Conservation (phyloP, 148 eudicot genomes). For the Fallopia convolvulus region DNA sequence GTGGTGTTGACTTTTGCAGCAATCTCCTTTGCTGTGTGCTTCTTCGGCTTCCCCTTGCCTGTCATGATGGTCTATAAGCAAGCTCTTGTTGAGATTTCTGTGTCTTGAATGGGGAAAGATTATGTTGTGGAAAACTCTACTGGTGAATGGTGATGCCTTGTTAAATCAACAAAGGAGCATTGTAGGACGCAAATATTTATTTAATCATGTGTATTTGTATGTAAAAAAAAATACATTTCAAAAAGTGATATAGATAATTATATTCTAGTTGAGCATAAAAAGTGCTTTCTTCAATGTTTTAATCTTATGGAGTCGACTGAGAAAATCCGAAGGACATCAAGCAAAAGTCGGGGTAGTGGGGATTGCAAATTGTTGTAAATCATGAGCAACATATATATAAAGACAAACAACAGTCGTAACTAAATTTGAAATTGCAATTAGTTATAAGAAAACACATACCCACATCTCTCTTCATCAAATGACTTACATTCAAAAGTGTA, state of each 20-base stretch:
- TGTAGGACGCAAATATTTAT: neutral
- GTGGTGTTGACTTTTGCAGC: constrained; percentile 79
- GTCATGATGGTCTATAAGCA: constrained; percentile 41
- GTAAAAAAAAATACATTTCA: too few relatives aligned
- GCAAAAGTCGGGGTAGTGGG: too few relatives aligned
- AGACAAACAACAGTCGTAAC: too few relatives aligned
- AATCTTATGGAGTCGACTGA: neutral
- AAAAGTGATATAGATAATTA: too few relatives aligned
- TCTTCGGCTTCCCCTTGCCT: constrained; percentile 98
- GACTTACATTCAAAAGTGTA: neutral
- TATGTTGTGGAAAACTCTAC: neutral
- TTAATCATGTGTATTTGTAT: too few relatives aligned
- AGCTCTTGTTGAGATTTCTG: neutral
- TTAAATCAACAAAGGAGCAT: neutral
- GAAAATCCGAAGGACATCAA: neutral
- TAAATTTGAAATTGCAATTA: too few relatives aligned
- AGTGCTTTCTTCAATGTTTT: too few relatives aligned
- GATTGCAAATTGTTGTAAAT: too few relatives aligned
- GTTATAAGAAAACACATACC: too few relatives aligned
- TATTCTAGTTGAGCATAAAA: too few relatives aligned
- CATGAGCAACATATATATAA: too few relatives aligned
- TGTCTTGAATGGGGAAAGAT: too few relatives aligned
- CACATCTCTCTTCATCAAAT: neutral
- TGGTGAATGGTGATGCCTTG: neutral
- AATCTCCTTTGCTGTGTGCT: constrained; percentile 92